phyloP scores from a whole-genome alignment of 768 basidiomycete species.

The Glaciozyma antarctica region DNA sequence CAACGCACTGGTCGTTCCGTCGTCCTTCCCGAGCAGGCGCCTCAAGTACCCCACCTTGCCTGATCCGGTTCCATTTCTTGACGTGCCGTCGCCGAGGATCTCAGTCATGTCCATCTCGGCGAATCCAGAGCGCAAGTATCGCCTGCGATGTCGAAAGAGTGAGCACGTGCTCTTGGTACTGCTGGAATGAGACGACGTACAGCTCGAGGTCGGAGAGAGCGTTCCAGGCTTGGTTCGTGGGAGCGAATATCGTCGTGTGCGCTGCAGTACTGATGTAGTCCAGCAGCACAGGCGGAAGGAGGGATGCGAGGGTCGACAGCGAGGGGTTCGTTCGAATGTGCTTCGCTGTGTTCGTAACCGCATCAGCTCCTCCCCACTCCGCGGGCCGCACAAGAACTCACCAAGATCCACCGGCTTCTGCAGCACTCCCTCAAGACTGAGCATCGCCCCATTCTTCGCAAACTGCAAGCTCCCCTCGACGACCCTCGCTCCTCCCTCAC shows the following conservation, averaged over 20 bases:
- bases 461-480: conserved; percentile 52
- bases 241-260: conserved; percentile 78
- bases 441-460: conserved; percentile 65
- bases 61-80: conserved; percentile 37
- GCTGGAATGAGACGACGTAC: background rate
- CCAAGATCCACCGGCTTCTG: conserved; percentile 64
- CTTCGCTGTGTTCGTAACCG: conserved; percentile 44
- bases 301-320: conserved; percentile 62
- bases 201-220: conserved; percentile 62
- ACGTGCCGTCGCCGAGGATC: conserved; percentile 70
- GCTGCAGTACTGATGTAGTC: conserved; percentile 46
- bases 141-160: conserved; percentile 34
- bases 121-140: conserved; percentile 82
- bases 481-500: conserved; percentile 58
- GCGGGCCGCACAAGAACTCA: conserved; percentile 40
- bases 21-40: conserved; percentile 11
- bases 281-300: conserved; percentile 56
- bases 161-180: background rate
- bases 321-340: conserved; percentile 53
- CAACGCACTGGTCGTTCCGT: background rate
- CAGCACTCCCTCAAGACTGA: conserved; percentile 66
- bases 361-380: background rate
- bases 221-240: conserved; percentile 76
- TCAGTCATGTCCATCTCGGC: conserved; percentile 67
- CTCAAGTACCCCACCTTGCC: conserved; percentile 41